These are phyloP conservation scores for Marasmius sp. DNA, from an alignment of 1,284 basidiomycete species.

Conservation along the genomic window DNA sequence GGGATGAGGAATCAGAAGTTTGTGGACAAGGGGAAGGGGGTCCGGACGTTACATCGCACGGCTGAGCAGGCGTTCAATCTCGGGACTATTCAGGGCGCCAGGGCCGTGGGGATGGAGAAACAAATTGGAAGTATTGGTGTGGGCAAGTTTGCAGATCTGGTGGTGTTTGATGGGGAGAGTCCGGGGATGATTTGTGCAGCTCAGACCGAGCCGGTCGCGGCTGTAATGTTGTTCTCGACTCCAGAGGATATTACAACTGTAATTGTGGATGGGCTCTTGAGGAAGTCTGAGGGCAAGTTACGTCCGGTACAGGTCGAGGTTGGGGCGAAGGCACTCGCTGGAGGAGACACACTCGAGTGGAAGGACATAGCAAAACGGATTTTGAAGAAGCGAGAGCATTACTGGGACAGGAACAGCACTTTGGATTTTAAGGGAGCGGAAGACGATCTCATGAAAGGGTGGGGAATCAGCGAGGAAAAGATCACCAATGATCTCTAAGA, in stretches of 20 bases:
- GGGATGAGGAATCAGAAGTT: not conserved
- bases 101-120: slow-evolving; percentile 11
- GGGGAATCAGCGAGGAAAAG: not conserved
- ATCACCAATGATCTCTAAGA: slow-evolving; percentile 5
- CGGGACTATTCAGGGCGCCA: slow-evolving; percentile 14
- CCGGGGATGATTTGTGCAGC: slow-evolving; percentile 13
- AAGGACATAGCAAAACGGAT: slow-evolving; percentile 10
- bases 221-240: slow-evolving; percentile 13
- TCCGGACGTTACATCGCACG: not conserved
- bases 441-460: not conserved
- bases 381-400: not conserved
- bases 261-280: slow-evolving; percentile 12
- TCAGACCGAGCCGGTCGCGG: slow-evolving; percentile 14
- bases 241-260: slow-evolving; percentile 14
- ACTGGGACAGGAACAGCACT: not conserved
- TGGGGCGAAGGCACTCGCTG: not conserved
- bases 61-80: slow-evolving; percentile 11
- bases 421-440: slow-evolving; percentile 5
- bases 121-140: slow-evolving; percentile 14
- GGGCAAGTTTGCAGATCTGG: slow-evolving; percentile 15
- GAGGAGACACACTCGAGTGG: slow-evolving; percentile 9
- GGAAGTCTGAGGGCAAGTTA: slow-evolving; percentile 11
- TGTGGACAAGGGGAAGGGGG: not conserved
- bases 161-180: slow-evolving; percentile 10
- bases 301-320: not conserved